Percentiles rank a stretch among this genome's conserved stretches.
Conservation (phyloP, 2,329 filamentous ascomycete genomes). For the Clarireedia sp. region DNA sequence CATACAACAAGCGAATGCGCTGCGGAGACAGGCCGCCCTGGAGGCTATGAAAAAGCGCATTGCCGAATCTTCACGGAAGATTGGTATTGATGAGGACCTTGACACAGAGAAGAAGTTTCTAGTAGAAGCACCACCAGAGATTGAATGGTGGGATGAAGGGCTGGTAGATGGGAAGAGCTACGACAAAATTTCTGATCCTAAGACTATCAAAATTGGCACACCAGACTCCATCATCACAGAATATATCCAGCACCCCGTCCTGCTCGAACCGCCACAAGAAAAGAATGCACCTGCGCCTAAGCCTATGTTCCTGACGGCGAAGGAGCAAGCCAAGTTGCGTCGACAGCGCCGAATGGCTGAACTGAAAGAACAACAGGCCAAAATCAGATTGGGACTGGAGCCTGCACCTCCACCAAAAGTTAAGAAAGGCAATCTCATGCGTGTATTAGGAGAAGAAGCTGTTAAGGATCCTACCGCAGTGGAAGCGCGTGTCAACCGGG, state of each 20-base stretch:
- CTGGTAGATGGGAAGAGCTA: slow-evolving; percentile 71
- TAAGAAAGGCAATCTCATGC: slow-evolving; percentile 96
- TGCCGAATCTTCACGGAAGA: slow-evolving; percentile 76
- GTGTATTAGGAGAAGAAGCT: slow-evolving; percentile 75
- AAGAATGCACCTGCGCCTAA: slow-evolving; percentile 72
- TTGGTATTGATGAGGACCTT: slow-evolving; percentile 86
- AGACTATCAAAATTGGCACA: slow-evolving; percentile 63
- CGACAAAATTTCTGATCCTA: slow-evolving; percentile 55
- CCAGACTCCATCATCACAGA: slow-evolving; percentile 82
- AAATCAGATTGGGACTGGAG: slow-evolving; percentile 83
- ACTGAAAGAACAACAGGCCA: slow-evolving; percentile 91
- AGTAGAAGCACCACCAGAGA: slow-evolving; percentile 71
- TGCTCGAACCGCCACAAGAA: slow-evolving; percentile 86
- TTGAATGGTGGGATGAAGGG: slow-evolving; percentile 98
- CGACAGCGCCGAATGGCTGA: slow-evolving; percentile 87
- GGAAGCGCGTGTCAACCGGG: slow-evolving; percentile 84
- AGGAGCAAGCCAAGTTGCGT: slow-evolving; percentile 85
- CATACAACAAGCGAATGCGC: slow-evolving; percentile 83
- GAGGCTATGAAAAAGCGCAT: slow-evolving; percentile 95
- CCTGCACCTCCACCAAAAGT: slow-evolving; percentile 91
- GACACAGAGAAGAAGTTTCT: slow-evolving; percentile 86
- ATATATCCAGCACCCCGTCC: slow-evolving; percentile 88
- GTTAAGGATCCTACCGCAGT: slow-evolving; percentile 97
- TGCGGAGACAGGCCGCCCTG: slow-evolving; percentile 77
- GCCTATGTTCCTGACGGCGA: slow-evolving; percentile 83